Evolutionary conservation across 768 basidiomycete genomes (phyloP).

Genomic region (Rhodotorula toruloides): DNA sequence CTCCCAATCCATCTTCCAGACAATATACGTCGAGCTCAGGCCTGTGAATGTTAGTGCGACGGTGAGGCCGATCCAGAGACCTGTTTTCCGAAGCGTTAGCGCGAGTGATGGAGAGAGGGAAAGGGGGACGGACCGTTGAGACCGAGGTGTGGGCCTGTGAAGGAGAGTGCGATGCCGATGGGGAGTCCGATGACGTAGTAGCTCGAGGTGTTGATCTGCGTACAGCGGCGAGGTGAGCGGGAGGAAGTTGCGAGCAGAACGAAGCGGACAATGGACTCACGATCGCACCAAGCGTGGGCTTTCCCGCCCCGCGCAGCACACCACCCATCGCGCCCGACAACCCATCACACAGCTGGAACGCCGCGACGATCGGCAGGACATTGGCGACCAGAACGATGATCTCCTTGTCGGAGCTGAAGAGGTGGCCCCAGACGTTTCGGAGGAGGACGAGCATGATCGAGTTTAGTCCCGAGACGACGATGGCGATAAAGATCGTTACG

Average conservation of each 20-base stretch:
- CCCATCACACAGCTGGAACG: constrained; percentile 65
- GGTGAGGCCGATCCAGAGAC: constrained; percentile 42
- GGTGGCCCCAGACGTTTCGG: constrained; percentile 58
- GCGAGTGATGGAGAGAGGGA: background rate
- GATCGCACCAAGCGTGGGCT: constrained; percentile 52
- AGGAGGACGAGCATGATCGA: constrained; percentile 29
- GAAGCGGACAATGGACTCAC: constrained; percentile 19
- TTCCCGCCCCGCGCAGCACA: constrained; percentile 75
- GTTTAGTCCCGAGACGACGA: constrained; percentile 58
- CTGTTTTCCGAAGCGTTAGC: background rate
- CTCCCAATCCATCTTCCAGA: constrained; percentile 36
- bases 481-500: constrained; percentile 61
- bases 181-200: constrained; percentile 31
- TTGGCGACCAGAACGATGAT: constrained; percentile 59
- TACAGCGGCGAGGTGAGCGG: background rate
- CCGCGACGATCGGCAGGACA: constrained; percentile 64
- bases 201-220: constrained; percentile 37
- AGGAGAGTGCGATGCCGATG: constrained; percentile 36
- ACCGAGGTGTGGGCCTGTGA: constrained; percentile 32
- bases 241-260: background rate
- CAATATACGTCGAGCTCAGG: constrained; percentile 17
- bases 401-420: constrained; percentile 68
- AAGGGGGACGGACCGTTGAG: constrained; percentile 23
- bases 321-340: constrained; percentile 62
- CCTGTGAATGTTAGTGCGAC: constrained; percentile 34